Evolutionary conservation across 441 rosid genomes (phyloP).

Genomic region (Codiaeum variegatum): DNA sequence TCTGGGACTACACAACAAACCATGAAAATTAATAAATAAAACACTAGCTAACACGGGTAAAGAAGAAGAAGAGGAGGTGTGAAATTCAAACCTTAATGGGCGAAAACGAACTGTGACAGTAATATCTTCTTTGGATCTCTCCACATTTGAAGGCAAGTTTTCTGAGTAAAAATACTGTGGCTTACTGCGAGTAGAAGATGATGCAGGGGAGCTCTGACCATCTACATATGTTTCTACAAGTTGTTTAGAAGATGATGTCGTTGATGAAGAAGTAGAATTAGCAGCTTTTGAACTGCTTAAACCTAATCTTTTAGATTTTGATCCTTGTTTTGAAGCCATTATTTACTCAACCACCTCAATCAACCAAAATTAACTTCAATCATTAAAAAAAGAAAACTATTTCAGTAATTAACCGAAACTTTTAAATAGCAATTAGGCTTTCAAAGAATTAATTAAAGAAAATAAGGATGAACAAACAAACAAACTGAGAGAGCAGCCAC

Average conservation of each 20-base stretch:
- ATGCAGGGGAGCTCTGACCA: conserved; percentile 93
- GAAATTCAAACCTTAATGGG: conserved; percentile 68
- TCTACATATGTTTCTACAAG: conserved; percentile 73
- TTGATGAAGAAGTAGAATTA: conserved; percentile 85
- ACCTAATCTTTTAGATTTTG: conserved; percentile 54
- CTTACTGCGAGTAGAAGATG: conserved; percentile 88
- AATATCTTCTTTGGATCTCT: conserved; percentile 84
- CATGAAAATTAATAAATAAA: conserved; percentile 22
- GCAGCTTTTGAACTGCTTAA: conserved; percentile 46
- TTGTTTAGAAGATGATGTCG: conserved; percentile 84
- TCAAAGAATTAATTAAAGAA: conserved; percentile 11
- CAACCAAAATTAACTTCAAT: conserved; percentile 10
- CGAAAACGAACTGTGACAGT: conserved; percentile 97
- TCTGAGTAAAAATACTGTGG: conserved; percentile 67
- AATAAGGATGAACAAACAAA: neutral
- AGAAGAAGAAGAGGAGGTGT: neutral
- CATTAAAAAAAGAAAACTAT: neutral
- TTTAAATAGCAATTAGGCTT: conserved; percentile 3
- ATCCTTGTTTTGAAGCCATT: conserved; percentile 74
- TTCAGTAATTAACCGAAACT: neutral
- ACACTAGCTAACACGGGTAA: neutral
- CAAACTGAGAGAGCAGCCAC: neutral
- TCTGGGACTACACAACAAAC: conserved; percentile 63
- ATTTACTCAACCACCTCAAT: conserved; percentile 34
- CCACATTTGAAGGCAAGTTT: conserved; percentile 33